Evolutionary conservation across 2,329 filamentous ascomycete species (phyloP), one percentile per base, ranked within the genome.

Genomic region (Aspergillus quadrilineatus): DNA sequence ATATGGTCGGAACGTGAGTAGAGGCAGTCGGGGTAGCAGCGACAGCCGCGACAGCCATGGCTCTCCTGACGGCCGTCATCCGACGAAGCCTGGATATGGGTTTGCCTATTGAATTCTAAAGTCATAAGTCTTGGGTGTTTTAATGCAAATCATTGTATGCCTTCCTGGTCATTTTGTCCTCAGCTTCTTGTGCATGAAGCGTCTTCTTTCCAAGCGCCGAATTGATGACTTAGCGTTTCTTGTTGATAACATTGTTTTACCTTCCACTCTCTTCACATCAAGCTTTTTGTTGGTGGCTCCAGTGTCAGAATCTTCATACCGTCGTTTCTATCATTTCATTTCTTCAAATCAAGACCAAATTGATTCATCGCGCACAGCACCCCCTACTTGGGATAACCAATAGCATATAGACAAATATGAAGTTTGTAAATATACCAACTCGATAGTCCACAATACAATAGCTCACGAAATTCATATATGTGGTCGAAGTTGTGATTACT

Each of bases 31-130:
- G 47, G 55, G 66, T 29, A 57, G 58, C 50, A 60, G 61, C 49
- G 58, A 60, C 17, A 65, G 58, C 50, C 61, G 61, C 50, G 63
- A 60, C n/a, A 65, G 59, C 57, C 60, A 62, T 55, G 67, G 64
- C 58, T 71, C 72, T n/a, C 65, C 67, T 26, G 72, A 74, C 41
- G 67, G 67, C 29, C 70, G 63, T 29, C 59, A 64, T 41, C 63
- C 66, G 22, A 68, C 68, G 6, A 62, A 59, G 26, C 65, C 69
- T 30, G 69, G 64, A n/a, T 73, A 70, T 58, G 71, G 72, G 42
- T 67, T 72, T 61, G 70, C 70, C 49, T 69, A 70, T 56, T 71
- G 64, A 64, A 43, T n/a, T 39, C 42, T 15, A 9, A 8, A 48
- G 14, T 28, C 22, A 29, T 46, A 17, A n/a, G 14, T 9, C 17